Conservation (phyloP, 495 filamentous ascomycete species). For the Neurospora sp. region DNA sequence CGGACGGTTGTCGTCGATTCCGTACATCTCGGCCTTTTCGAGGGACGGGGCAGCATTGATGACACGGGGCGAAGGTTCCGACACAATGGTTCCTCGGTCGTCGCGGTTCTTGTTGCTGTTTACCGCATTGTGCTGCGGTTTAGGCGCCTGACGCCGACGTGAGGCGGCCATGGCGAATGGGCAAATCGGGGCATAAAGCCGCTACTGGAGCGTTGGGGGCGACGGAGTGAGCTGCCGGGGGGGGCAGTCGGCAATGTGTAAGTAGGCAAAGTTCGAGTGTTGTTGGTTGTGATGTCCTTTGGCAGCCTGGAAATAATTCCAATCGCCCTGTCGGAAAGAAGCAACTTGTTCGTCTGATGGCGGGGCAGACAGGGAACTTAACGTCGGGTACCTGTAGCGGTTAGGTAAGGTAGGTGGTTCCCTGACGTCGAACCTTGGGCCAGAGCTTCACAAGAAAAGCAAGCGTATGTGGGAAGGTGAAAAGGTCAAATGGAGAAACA, state of each 20-base stretch:
- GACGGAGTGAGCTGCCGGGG: not conserved
- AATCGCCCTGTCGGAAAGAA: not conserved
- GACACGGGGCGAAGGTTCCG: slow-evolving; percentile 32
- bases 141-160: slow-evolving; percentile 24
- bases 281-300: not conserved
- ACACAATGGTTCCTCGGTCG: slow-evolving; percentile 20
- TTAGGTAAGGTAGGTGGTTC: not conserved
- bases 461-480: not conserved
- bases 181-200: slow-evolving; percentile 12
- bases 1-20: slow-evolving; percentile 44
- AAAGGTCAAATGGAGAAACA: not conserved
- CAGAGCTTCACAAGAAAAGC: not conserved
- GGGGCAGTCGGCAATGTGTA: not conserved
- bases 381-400: not conserved
- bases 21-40: slow-evolving; percentile 46
- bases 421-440: not conserved
- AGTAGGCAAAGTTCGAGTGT: not conserved
- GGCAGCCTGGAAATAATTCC: not conserved
- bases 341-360: not conserved
- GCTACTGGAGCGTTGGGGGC: not conserved
- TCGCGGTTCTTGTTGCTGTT: slow-evolving; percentile 23
- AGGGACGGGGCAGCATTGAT: slow-evolving; percentile 47
- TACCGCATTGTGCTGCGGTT: slow-evolving; percentile 24
- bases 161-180: slow-evolving; percentile 23
- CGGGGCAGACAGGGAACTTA: not conserved